phyloP scores from a whole-genome alignment of 176 grass and related monocot species.

The Musa acuminata region DNA sequence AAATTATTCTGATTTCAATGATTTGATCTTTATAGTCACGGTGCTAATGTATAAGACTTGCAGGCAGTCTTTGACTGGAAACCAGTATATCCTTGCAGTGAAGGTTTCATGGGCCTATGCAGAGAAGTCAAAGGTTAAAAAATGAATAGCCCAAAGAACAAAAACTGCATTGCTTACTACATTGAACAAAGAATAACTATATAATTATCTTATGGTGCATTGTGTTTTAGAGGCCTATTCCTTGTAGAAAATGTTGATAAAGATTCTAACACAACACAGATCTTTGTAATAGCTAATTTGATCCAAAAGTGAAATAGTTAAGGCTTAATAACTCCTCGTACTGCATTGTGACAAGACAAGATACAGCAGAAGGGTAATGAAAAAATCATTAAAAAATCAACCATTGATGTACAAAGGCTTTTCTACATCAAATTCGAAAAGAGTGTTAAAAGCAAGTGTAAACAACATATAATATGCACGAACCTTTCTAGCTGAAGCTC shows the following conservation, averaged over 20 bases:
- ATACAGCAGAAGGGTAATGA: no score
- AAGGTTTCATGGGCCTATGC: background rate
- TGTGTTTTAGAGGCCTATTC: background rate
- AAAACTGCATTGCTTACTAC: background rate
- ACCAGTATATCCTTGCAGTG: background rate
- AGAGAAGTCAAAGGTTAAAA: background rate
- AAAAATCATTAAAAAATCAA: no score
- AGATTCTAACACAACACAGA: background rate
- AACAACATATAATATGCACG: background rate
- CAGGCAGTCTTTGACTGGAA: no score
- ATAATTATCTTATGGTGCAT: background rate
- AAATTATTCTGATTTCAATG: no score
- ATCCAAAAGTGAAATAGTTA: background rate
- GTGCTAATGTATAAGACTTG: no score
- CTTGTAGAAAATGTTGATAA: background rate
- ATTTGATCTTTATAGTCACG: no score
- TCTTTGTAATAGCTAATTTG: background rate
- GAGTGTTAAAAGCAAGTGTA: constrained; percentile 12
- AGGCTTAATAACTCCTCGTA: background rate
- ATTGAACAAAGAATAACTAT: background rate
- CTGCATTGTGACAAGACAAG: background rate
- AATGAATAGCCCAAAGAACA: background rate
- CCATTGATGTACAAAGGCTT: background rate
- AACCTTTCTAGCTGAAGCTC: constrained; percentile 76
- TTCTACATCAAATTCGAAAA: background rate